Percentiles rank a stretch among this genome's conserved stretches.
phyloP scores from a whole-genome alignment of 2,329 filamentous ascomycete species.

The Magnaporthiopsis poae region DNA sequence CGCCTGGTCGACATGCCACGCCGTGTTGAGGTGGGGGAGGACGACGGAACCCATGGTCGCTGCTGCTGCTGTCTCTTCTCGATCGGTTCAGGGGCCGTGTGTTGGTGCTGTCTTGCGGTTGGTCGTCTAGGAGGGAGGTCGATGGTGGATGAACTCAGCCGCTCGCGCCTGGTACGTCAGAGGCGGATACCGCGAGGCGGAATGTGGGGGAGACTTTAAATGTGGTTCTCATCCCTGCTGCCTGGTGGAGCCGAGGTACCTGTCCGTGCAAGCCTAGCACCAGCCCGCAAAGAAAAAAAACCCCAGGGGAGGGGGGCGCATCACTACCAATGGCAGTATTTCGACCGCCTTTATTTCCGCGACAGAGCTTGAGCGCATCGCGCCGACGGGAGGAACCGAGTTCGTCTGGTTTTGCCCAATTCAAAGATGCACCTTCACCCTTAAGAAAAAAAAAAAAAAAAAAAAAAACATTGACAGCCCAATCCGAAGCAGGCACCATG shows the following conservation, averaged over 20 bases:
- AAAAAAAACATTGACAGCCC: neutral
- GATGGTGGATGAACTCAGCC: neutral
- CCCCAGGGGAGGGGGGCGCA: neutral
- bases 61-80: neutral
- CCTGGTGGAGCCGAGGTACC: neutral
- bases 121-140: no score
- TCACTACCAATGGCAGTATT: constrained; percentile 2
- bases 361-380: neutral
- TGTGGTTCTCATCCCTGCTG: neutral
- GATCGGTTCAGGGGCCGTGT: neutral
- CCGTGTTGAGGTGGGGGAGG: constrained; percentile 78
- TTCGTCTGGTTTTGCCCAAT: neutral
- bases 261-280: no score
- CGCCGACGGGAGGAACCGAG: neutral
- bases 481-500: constrained; percentile 24
- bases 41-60: constrained; percentile 67
- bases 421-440: neutral
- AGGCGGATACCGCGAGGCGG: neutral
- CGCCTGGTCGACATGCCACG: constrained; percentile 97
- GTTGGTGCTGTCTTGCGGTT: neutral
- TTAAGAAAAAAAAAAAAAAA: neutral
- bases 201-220: neutral
- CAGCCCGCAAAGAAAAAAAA: neutral
- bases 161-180: neutral
- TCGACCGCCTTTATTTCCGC: constrained; percentile 6